Evolutionary conservation across 2,329 filamentous ascomycete species (phyloP).

Genomic region (Diplodia scrobiculata): DNA sequence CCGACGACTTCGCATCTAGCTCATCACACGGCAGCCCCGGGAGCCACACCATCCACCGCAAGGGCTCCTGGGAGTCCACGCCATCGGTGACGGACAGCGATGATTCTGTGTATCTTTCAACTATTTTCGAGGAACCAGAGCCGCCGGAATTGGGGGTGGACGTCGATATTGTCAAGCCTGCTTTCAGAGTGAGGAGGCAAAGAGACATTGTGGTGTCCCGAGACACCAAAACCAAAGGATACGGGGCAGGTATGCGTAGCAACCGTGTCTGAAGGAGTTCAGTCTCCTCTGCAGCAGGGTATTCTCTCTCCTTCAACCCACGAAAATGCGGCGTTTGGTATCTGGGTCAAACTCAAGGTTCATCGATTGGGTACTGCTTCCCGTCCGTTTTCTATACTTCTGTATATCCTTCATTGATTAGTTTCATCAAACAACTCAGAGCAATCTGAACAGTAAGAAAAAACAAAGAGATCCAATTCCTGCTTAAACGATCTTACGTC

Average conservation of each 20-base stretch:
- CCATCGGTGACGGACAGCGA: not conserved
- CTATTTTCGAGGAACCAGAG: constrained; percentile 4
- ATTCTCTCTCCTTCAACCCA: not conserved
- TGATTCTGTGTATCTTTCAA: constrained; percentile 12
- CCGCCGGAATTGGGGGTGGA: constrained; percentile 3
- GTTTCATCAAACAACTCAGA: not conserved
- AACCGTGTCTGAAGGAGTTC: not conserved
- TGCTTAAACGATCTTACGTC: not conserved
- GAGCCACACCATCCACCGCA: not conserved
- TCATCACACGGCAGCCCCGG: not conserved
- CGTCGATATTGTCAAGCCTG: constrained; percentile 2
- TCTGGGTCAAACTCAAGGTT: not conserved
- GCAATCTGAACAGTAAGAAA: not conserved
- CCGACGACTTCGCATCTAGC: not conserved
- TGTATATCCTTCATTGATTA: not conserved
- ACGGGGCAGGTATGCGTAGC: not conserved
- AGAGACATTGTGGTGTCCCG: not conserved
- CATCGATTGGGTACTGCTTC: not conserved
- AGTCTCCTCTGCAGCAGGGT: not conserved
- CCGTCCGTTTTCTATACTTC: not conserved
- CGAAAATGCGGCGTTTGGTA: not conserved
- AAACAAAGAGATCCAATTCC: not conserved
- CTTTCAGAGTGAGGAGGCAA: not conserved
- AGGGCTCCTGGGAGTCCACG: not conserved
- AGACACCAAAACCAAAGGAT: not conserved